Evolutionary conservation across 305 asterid genomes (phyloP).

Genomic region (Striga hermonthica): DNA sequence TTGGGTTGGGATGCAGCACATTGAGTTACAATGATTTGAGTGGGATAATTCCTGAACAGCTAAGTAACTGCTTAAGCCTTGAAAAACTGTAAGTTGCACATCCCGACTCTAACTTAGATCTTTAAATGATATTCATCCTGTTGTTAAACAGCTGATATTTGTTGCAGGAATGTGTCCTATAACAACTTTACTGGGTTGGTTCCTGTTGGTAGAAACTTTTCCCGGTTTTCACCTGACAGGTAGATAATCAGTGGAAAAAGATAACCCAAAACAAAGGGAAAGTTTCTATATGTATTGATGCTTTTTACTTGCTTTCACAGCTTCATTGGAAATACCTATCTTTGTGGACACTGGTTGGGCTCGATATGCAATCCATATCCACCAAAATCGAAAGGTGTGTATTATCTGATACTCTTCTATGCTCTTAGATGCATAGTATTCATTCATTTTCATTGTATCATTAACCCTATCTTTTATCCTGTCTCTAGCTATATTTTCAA

Average conservation of each 20-base stretch:
- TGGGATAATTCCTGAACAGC: slow-evolving; percentile 78
- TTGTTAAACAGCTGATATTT: slow-evolving; percentile 28
- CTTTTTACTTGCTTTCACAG: slow-evolving; percentile 35
- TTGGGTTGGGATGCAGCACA: slow-evolving; percentile 45
- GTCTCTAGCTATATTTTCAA: slow-evolving; percentile 62
- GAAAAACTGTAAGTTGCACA: slow-evolving; percentile 57
- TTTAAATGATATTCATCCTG: slow-evolving; percentile 10
- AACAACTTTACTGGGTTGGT: slow-evolving; percentile 82
- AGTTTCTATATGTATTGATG: background rate
- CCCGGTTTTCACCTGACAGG: slow-evolving; percentile 87
- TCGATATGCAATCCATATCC: slow-evolving; percentile 73
- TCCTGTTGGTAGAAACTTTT: slow-evolving; percentile 72
- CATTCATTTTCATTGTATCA: background rate
- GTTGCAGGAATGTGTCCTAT: slow-evolving; percentile 69
- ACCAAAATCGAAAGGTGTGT: slow-evolving; percentile 52
- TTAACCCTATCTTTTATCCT: background rate
- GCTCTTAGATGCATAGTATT: no score
- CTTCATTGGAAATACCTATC: slow-evolving; percentile 71
- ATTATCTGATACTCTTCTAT: no score
- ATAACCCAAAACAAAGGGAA: no score
- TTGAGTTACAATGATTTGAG: slow-evolving; percentile 60
- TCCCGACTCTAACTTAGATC: background rate
- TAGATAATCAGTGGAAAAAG: slow-evolving; percentile 20
- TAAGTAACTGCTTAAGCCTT: slow-evolving; percentile 83
- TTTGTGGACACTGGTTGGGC: slow-evolving; percentile 93